These are phyloP conservation scores for Chloris gayana DNA, from an alignment of 176 grass and related monocot genomes.

Conservation along the genomic window DNA sequence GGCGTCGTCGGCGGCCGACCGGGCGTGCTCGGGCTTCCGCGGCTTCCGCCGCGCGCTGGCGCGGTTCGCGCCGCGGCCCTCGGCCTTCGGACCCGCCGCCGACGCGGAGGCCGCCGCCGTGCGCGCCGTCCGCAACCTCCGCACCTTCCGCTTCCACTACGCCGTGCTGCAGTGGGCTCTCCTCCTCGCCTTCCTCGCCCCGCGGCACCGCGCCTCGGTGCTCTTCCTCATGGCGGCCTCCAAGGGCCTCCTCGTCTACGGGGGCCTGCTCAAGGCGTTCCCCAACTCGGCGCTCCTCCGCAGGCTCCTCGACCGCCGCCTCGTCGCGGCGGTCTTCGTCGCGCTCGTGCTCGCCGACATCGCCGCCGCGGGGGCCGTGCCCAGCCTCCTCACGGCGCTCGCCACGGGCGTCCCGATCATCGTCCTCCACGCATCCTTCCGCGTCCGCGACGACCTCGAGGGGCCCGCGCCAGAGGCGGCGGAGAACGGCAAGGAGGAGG, in stretches of 20 bases:
- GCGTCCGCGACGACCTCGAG: constrained; percentile 70
- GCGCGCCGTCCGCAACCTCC: constrained; percentile 73
- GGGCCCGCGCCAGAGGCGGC: constrained; percentile 30
- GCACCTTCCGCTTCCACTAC: constrained; percentile 79
- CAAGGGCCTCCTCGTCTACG: constrained; percentile 78
- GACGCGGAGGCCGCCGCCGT: constrained; percentile 81
- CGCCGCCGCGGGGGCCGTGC: constrained; percentile 52
- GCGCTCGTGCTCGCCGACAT: constrained; percentile 66
- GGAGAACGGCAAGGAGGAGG: constrained; percentile 40
- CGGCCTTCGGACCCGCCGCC: constrained; percentile 53
- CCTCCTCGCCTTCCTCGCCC: constrained; percentile 63
- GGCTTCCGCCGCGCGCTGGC: constrained; percentile 52
- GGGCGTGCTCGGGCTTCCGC: constrained; percentile 49
- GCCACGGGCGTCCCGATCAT: constrained; percentile 54
- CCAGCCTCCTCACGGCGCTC: constrained; percentile 56
- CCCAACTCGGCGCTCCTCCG: constrained; percentile 64
- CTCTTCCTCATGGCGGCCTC: constrained; percentile 87
- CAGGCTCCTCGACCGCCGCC: constrained; percentile 65
- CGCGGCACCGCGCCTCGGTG: constrained; percentile 63
- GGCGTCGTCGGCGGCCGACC: constrained; percentile 47
- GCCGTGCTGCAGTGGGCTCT: constrained; percentile 66
- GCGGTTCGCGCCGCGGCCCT: constrained; percentile 63
- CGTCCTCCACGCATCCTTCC: constrained; percentile 70
- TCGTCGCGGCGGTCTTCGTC: constrained; percentile 57
- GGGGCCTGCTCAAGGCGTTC: constrained; percentile 65